phyloP scores from a whole-genome alignment of 1,284 basidiomycete genomes.

The Meripilus lineatus region DNA sequence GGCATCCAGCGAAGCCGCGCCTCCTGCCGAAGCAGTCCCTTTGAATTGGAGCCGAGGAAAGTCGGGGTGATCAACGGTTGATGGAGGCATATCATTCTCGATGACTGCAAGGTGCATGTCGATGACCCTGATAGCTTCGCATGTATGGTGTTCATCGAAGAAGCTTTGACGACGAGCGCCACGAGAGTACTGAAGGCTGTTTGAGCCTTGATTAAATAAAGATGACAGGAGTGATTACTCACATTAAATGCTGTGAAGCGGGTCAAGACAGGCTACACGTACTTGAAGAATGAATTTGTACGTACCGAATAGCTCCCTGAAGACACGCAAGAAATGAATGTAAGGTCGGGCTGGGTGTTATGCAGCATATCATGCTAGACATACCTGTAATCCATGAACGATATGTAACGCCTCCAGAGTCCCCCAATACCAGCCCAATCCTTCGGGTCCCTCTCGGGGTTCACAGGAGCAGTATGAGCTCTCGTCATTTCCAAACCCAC shows the following conservation, averaged over 20 bases:
- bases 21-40: constrained; percentile 43
- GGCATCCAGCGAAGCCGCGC: constrained; percentile 22
- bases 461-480: constrained; percentile 46
- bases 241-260: constrained; percentile 55
- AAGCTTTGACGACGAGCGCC: constrained; percentile 41
- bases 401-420: constrained; percentile 64
- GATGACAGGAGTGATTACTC: constrained; percentile 14
- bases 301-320: constrained; percentile 55
- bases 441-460: constrained; percentile 18
- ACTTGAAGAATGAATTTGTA: constrained; percentile 9
- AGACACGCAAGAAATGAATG: too few relatives aligned
- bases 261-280: constrained; percentile 7
- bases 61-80: constrained; percentile 19
- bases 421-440: constrained; percentile 74
- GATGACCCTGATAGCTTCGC: constrained; percentile 59
- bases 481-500: constrained; percentile 44
- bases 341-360: too few relatives aligned
- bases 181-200: neutral
- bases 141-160: constrained; percentile 50
- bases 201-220: neutral
- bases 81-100: constrained; percentile 12
- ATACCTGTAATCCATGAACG: constrained; percentile 72
- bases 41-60: constrained; percentile 51
- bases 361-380: too few relatives aligned
- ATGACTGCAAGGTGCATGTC: constrained; percentile 51